phyloP scores from a whole-genome alignment of 768 basidiomycete genomes.

The Imleria badia region DNA sequence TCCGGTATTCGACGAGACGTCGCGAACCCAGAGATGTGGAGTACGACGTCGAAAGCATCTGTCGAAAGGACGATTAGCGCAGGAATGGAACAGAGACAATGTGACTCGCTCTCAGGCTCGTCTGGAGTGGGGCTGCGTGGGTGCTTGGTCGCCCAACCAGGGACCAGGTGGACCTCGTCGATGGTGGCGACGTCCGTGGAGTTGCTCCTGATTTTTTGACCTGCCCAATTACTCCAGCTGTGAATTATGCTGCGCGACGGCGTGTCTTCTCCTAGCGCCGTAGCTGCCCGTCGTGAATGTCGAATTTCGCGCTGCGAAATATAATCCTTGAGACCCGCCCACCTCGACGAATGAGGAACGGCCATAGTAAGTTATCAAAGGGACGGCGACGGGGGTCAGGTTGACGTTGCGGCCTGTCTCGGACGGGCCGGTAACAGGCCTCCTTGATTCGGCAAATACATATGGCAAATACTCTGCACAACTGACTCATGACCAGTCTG shows the following conservation, averaged over 20 bases:
- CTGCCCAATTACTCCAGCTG: constrained; percentile 64
- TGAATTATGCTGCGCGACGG: constrained; percentile 31
- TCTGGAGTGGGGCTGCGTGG: constrained; percentile 32
- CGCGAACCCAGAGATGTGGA: constrained; percentile 79
- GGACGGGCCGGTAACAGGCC: too few species aligned
- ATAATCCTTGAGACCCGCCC: constrained; percentile 48
- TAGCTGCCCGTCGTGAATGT: constrained; percentile 20
- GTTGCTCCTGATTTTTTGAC: constrained; percentile 48
- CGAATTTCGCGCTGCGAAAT: constrained; percentile 44
- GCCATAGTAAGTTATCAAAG: constrained; percentile 20
- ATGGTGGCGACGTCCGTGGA: constrained; percentile 21
- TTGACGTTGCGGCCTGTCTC: background rate
- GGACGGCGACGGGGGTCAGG: background rate
- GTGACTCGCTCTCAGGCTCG: constrained; percentile 28
- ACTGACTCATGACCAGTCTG: background rate
- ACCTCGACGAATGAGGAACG: constrained; percentile 31
- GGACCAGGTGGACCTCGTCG: constrained; percentile 65
- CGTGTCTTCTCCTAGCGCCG: constrained; percentile 19
- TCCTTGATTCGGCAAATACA: too few species aligned
- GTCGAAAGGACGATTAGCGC: background rate
- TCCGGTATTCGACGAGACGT: constrained; percentile 58
- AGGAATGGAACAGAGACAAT: background rate
- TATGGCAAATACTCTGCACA: too few species aligned
- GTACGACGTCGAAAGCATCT: constrained; percentile 67
- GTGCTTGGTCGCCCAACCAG: constrained; percentile 74